Evolutionary conservation across 768 basidiomycete genomes (phyloP).

Genomic region (Mycena indigotica): DNA sequence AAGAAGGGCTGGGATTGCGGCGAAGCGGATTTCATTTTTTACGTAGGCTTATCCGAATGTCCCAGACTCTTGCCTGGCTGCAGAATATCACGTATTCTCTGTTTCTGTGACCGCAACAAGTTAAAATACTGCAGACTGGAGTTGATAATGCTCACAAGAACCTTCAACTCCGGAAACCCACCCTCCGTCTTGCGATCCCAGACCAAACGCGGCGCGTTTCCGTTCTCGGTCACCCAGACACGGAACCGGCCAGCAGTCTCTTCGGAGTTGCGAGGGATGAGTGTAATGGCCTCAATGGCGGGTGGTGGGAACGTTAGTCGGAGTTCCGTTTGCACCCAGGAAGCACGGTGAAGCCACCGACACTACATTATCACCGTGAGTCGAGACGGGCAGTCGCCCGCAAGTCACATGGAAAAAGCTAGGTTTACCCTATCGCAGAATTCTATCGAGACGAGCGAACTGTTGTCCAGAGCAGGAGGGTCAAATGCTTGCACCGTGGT

Average conservation of each 20-base stretch:
- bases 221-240: slow-evolving; percentile 68
- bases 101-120: slow-evolving; percentile 60
- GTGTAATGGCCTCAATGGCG: slow-evolving; percentile 60
- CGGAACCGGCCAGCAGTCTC: slow-evolving; percentile 91
- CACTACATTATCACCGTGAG: slow-evolving; percentile 3
- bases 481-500: slow-evolving; percentile 36
- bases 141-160: slow-evolving; percentile 54
- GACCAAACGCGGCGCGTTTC: slow-evolving; percentile 46
- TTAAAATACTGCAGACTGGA: not conserved
- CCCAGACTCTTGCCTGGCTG: slow-evolving; percentile 84
- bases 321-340: slow-evolving; percentile 92
- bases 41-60: slow-evolving; percentile 73
- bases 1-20: too few relatives aligned
- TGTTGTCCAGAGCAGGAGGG: slow-evolving; percentile 46
- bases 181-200: slow-evolving; percentile 94
- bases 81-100: slow-evolving; percentile 79
- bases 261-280: slow-evolving; percentile 74
- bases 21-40: not conserved
- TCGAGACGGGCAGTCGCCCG: slow-evolving; percentile 1
- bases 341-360: slow-evolving; percentile 85
- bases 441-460: slow-evolving; percentile 77
- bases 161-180: slow-evolving; percentile 90
- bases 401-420: slow-evolving; percentile 35
- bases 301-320: slow-evolving; percentile 90
- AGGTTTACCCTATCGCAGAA: slow-evolving; percentile 93